Percentiles rank a stretch among this genome's conserved stretches.
These are phyloP conservation scores for Phytophthora pisi DNA, from an alignment of 352 stramenopile species.

Conservation along the genomic window DNA sequence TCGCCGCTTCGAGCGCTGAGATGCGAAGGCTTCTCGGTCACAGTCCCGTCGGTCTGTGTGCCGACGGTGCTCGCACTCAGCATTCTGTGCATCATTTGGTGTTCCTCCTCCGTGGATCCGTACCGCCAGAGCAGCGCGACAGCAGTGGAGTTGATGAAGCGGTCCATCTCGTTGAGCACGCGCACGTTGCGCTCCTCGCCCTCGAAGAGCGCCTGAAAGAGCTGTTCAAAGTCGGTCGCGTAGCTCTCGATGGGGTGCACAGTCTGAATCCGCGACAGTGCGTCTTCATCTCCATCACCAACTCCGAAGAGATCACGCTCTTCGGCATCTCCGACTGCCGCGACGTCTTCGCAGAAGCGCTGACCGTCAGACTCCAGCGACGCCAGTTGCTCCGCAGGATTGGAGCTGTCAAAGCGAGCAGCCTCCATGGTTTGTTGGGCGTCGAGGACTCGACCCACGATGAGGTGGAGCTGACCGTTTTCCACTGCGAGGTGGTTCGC, in stretches of 20 bases:
- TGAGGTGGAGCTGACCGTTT: conserved; percentile 53
- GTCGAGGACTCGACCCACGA: conserved; percentile 48
- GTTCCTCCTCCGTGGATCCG: conserved; percentile 53
- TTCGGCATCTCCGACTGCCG: conserved; percentile 41
- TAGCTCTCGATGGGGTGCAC: conserved; percentile 60
- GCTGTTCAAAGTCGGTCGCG: conserved; percentile 61
- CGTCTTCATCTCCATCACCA: conserved; percentile 36
- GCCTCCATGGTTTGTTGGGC: conserved; percentile 31
- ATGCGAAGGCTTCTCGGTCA: conserved; percentile 17
- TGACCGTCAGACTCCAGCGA: conserved; percentile 11
- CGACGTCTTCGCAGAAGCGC: conserved; percentile 41
- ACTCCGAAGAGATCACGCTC: conserved; percentile 60
- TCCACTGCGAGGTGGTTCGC: conserved; percentile 55
- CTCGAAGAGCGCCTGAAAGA: conserved; percentile 52
- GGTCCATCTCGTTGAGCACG: conserved; percentile 63
- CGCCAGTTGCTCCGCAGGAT: conserved; percentile 12
- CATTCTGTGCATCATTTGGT: conserved; percentile 64
- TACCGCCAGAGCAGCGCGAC: conserved; percentile 74
- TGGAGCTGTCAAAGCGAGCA: conserved; percentile 28
- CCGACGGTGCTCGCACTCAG: conserved; percentile 41
- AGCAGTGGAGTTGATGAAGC: conserved; percentile 72
- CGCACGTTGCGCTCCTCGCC: conserved; percentile 46
- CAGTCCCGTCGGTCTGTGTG: conserved; percentile 42
- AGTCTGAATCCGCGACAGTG: conserved; percentile 39
- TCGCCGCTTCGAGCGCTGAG: conserved; percentile 20